Percentiles rank a stretch among this genome's conserved stretches.
Evolutionary conservation across 805 yeast genomes (phyloP).

Genomic region (Candida maris): DNA sequence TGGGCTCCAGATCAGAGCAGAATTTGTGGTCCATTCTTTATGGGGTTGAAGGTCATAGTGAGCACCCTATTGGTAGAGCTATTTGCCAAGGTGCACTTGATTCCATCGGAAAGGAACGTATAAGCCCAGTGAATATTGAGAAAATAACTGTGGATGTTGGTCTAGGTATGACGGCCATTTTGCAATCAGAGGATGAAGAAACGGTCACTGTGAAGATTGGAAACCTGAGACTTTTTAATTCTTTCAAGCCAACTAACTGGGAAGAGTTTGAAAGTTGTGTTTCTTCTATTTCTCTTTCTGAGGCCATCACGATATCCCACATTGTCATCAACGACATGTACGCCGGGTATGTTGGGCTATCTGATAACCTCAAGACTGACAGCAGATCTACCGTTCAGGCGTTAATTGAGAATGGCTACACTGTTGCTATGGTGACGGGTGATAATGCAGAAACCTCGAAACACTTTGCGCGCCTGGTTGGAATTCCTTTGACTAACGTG

Average conservation of each 20-base stretch:
- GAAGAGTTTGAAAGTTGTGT: slow-evolving; percentile 16
- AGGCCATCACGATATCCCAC: slow-evolving; percentile 27
- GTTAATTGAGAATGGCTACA: slow-evolving; percentile 48
- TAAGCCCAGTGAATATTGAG: slow-evolving; percentile 22
- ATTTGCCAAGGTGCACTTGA: slow-evolving; percentile 38
- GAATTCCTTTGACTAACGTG: slow-evolving; percentile 59
- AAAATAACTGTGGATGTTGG: slow-evolving; percentile 41
- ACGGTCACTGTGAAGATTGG: slow-evolving; percentile 48
- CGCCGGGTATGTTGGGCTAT: slow-evolving; percentile 62
- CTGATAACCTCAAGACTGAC: slow-evolving; percentile 66
- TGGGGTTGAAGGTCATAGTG: slow-evolving; percentile 64
- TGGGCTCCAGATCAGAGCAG: slow-evolving; percentile 23
- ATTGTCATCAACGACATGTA: slow-evolving; percentile 54
- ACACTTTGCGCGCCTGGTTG: slow-evolving; percentile 61
- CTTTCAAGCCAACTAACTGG: slow-evolving; percentile 18
- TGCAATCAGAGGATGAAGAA: slow-evolving; percentile 1
- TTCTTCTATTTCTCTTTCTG: slow-evolving; percentile 8
- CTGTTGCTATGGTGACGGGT: slow-evolving; percentile 87
- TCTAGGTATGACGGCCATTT: slow-evolving; percentile 41
- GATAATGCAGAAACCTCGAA: slow-evolving; percentile 65
- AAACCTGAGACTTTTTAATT: slow-evolving; percentile 39
- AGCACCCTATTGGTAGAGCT: slow-evolving; percentile 86
- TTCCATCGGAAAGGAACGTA: slow-evolving; percentile 3
- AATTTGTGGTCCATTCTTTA: slow-evolving; percentile 50
- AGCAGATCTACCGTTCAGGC: slow-evolving; percentile 57